A percentile compares a stretch with the other conserved stretches of the same genome.
These are phyloP conservation scores for Cutaneotrichosporon cyanovorans DNA, from an alignment of 1,284 basidiomycete species.

Conservation along the genomic window DNA sequence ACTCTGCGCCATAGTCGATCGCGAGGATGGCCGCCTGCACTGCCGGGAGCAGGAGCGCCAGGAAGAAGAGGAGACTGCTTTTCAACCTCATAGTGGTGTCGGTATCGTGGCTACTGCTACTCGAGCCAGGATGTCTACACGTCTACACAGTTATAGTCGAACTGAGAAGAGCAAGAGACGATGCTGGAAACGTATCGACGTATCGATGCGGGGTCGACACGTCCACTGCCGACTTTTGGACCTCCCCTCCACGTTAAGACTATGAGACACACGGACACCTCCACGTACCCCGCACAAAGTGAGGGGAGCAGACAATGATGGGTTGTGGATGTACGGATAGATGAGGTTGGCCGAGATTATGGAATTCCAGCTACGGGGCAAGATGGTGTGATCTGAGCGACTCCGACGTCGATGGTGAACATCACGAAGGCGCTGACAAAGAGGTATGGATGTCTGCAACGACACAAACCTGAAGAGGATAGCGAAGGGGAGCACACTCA, in stretches of 20 bases:
- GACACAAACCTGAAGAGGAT: too few species aligned
- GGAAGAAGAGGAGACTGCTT: constrained; percentile 16
- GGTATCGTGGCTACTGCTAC: too few species aligned
- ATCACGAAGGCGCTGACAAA: not conserved
- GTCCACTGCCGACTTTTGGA: too few species aligned
- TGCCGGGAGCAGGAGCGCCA: constrained; percentile 32
- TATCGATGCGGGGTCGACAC: too few species aligned
- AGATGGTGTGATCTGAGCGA: constrained; percentile 3
- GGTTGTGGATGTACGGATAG: not conserved
- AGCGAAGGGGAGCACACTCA: too few species aligned
- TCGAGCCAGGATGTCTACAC: too few species aligned
- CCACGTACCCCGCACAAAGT: too few species aligned
- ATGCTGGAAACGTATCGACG: not conserved
- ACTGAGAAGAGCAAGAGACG: not conserved
- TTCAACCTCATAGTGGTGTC: constrained; percentile 17
- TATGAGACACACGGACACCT: too few species aligned
- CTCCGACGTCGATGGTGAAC: not conserved
- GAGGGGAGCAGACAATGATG: too few species aligned
- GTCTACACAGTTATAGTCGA: too few species aligned
- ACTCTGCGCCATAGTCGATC: constrained; percentile 93
- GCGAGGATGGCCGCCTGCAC: constrained; percentile 58
- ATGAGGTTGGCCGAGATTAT: not conserved
- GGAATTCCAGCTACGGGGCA: not conserved
- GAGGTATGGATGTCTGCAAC: too few species aligned
- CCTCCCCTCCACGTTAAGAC: too few species aligned